Evolutionary conservation across 2,329 filamentous ascomycete species (phyloP), one percentile per base, ranked within the genome.

Genomic region (Aureobasidium namibiae): DNA sequence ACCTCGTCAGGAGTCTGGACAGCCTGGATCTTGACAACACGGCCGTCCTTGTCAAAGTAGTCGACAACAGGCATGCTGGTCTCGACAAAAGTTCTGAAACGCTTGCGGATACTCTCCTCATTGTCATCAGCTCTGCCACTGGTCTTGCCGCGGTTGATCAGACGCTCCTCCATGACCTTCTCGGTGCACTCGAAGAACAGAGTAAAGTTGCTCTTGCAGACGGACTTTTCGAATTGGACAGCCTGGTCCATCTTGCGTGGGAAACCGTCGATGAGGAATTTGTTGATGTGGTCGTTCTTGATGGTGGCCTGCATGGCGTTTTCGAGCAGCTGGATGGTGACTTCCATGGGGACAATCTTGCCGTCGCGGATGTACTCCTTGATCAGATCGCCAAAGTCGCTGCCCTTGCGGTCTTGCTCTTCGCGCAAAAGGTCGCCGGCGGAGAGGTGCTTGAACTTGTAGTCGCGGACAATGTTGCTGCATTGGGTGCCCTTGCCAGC

Each of bases 221-320:
- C 92, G 4, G 86, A 81, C 73, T 90, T 83, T 77, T 99, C 94
- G 72, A 99, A 99, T 75, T 90, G 92, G 65, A 90, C 73, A 14
- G 92, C 94, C 80, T 99, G 94, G 78, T 97, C 94, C 79, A 97
- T 88, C 79, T 99, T 96, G 67, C 94, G 85, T 33, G 94, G 94
- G 79, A 97, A 99, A 13, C 94, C 85, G 65, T 88, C 85, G 62
- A 87, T 84, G 64, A 87, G 69, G 79, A 97, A 97, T 68, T 88
- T 85, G 56, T 82, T 82, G 72, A 84, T 86, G 64, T 70, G 72
- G 8, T 77, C 74, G 60, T 79, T 75, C 59, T 79, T 70, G 56
- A 96, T 83, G 13, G 82, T 80, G 9, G 82, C 84, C 60, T 80
- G 81, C 90, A 99, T 97, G 61, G 92, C 90, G 74, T 96, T 95